Evolutionary conservation across 371 early-diverging fungal species (phyloP).

Genomic region (Haplosporangium sp.): DNA sequence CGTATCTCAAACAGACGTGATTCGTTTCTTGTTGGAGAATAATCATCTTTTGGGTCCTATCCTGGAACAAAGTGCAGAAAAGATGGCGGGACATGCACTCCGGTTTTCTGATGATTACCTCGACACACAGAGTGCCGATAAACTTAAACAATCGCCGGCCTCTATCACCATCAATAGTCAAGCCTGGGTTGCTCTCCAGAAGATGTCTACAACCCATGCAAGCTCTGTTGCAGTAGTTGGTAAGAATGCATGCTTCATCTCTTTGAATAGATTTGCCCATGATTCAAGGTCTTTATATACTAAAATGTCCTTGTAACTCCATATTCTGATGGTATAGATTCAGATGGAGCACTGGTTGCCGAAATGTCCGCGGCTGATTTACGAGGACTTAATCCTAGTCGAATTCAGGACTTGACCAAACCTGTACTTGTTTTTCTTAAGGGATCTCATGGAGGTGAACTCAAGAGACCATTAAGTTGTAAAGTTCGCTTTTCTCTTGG

Average conservation of each 20-base stretch:
- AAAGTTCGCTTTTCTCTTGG: conserved; percentile 67
- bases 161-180: conserved; percentile 62
- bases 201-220: conserved; percentile 59
- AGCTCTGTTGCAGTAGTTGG: conserved; percentile 66
- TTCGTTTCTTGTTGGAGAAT: conserved; percentile 64
- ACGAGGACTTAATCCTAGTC: conserved; percentile 67
- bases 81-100: conserved; percentile 52
- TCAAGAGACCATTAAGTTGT: conserved; percentile 66
- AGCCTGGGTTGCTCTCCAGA: conserved; percentile 66
- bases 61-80: conserved; percentile 60
- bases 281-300: too few species aligned
- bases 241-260: conserved; percentile 1
- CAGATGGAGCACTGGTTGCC: conserved; percentile 63
- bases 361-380: conserved; percentile 73
- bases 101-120: conserved; percentile 39
- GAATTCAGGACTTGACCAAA: conserved; percentile 56
- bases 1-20: conserved; percentile 71
- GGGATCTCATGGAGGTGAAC: conserved; percentile 59
- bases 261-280: neutral
- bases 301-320: too few species aligned
- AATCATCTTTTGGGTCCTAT: conserved; percentile 70
- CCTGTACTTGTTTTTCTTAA: conserved; percentile 59
- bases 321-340: conserved; percentile 37
- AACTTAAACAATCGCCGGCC: conserved; percentile 34
- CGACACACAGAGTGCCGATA: conserved; percentile 12